Percentiles rank a stretch among this genome's conserved stretches.
Evolutionary conservation across 2,329 filamentous ascomycete species (phyloP).

Genomic region (Fusarium sublunatum): DNA sequence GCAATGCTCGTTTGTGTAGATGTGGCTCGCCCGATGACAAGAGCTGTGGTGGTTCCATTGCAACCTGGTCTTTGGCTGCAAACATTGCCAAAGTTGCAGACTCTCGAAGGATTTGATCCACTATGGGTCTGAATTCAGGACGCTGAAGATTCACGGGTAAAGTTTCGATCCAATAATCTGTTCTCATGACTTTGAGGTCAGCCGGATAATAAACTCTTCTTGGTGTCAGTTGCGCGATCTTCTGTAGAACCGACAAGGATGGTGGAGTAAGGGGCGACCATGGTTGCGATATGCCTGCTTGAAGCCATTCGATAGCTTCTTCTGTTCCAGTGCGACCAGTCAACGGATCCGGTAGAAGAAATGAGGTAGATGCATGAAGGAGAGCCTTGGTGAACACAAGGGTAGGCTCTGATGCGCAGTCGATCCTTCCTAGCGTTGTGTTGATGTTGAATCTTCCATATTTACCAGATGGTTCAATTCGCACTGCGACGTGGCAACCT

Average conservation of each 20-base stretch:
- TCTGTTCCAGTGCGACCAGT: conserved; percentile 70
- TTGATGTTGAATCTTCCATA: conserved; percentile 67
- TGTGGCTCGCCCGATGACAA: conserved; percentile 28
- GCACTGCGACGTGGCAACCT: conserved; percentile 41
- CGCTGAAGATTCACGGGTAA: conserved; percentile 50
- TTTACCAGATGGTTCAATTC: conserved; percentile 46
- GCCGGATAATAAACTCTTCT: conserved; percentile 52
- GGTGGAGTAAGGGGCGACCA: conserved; percentile 53
- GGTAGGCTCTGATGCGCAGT: conserved; percentile 66
- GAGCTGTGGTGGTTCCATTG: conserved; percentile 6
- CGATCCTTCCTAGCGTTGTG: conserved; percentile 63
- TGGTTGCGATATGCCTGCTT: conserved; percentile 62
- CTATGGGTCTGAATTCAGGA: conserved; percentile 50
- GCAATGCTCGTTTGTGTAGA: conserved; percentile 30
- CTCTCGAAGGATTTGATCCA: conserved; percentile 46
- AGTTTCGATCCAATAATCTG: conserved; percentile 46
- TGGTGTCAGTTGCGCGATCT: conserved; percentile 46
- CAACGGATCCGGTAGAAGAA: conserved; percentile 65
- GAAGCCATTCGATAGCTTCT: conserved; percentile 64
- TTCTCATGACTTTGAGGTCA: conserved; percentile 50
- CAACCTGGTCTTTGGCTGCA: conserved; percentile 23
- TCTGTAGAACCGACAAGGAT: conserved; percentile 14
- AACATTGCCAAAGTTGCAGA: conserved; percentile 47
- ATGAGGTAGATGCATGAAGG: conserved; percentile 70
- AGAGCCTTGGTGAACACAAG: conserved; percentile 67